These are phyloP conservation scores for Ramalina peruviana DNA, from an alignment of 495 filamentous ascomycete genomes.

Conservation along the genomic window DNA sequence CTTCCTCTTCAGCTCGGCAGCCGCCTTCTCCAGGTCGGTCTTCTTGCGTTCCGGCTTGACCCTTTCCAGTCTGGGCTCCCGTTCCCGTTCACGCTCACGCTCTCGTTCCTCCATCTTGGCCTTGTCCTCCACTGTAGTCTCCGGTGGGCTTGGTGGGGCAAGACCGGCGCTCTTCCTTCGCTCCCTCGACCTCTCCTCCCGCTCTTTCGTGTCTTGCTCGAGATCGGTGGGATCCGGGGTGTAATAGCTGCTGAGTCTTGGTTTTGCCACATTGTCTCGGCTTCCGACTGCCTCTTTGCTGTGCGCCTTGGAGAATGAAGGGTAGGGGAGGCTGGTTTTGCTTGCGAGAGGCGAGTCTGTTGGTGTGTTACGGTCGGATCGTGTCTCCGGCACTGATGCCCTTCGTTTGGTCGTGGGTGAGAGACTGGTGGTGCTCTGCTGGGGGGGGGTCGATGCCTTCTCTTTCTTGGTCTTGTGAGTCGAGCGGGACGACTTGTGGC, in stretches of 20 bases:
- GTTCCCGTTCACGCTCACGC: slow-evolving; percentile 23
- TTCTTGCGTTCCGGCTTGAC: slow-evolving; percentile 26
- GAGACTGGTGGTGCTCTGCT: slow-evolving; percentile 22
- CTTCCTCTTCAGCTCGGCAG: slow-evolving; percentile 8
- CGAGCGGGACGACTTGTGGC: slow-evolving; percentile 21
- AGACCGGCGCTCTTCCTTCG: slow-evolving; percentile 11
- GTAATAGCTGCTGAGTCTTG: slow-evolving; percentile 40
- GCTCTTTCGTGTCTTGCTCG: slow-evolving; percentile 33
- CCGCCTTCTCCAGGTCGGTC: slow-evolving; percentile 14
- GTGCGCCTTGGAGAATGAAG: slow-evolving; percentile 74
- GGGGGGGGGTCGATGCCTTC: slow-evolving; percentile 24
- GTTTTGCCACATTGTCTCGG: slow-evolving; percentile 38
- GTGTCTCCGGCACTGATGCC: slow-evolving; percentile 38
- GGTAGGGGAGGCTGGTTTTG: slow-evolving; percentile 61
- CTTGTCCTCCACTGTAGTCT: slow-evolving; percentile 38
- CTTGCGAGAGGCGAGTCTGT: slow-evolving; percentile 35
- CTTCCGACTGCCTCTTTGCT: slow-evolving; percentile 67
- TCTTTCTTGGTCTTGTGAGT: slow-evolving; percentile 37
- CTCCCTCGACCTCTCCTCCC: background rate
- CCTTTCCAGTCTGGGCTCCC: slow-evolving; percentile 22
- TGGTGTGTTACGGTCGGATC: slow-evolving; percentile 23
- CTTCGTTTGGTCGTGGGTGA: slow-evolving; percentile 26
- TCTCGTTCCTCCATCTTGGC: slow-evolving; percentile 26
- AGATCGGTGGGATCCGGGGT: slow-evolving; percentile 74
- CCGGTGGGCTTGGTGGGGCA: slow-evolving; percentile 50